phyloP scores from a whole-genome alignment of 1,284 basidiomycete species.

The Irpex lacteus region DNA sequence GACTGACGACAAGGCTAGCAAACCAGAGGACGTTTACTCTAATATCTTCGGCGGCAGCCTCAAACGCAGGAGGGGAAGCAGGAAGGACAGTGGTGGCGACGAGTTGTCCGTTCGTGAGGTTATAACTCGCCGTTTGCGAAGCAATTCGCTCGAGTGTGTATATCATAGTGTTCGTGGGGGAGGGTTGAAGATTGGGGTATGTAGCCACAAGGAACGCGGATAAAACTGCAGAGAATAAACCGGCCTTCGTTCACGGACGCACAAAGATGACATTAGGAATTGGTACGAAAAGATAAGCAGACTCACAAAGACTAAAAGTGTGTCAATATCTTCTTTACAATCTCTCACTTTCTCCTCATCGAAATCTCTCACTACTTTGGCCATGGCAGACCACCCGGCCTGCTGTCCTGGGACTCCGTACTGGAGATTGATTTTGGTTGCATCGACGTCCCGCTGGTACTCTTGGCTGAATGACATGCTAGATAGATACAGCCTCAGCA shows the following conservation, averaged over 20 bases:
- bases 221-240: not conserved
- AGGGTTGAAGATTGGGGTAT: not conserved
- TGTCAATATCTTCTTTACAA: constrained; percentile 1
- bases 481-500: no score
- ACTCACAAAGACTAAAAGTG: not conserved
- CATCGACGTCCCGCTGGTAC: no score
- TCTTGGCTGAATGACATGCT: no score
- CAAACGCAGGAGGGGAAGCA: not conserved
- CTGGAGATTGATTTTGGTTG: no score
- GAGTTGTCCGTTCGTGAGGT: not conserved
- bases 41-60: not conserved
- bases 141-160: not conserved
- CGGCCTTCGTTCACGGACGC: not conserved
- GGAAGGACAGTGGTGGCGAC: not conserved
- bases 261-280: no score
- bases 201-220: not conserved
- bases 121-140: not conserved
- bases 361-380: not conserved
- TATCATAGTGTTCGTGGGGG: not conserved
- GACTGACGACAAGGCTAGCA: constrained; percentile 3
- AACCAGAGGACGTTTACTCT: constrained; percentile 6
- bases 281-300: not conserved
- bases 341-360: not conserved
- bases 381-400: not conserved
- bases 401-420: not conserved